These are phyloP conservation scores for Ambrosia artemisiifolia DNA, from an alignment of 129 eudicot genomes.

Conservation along the genomic window DNA sequence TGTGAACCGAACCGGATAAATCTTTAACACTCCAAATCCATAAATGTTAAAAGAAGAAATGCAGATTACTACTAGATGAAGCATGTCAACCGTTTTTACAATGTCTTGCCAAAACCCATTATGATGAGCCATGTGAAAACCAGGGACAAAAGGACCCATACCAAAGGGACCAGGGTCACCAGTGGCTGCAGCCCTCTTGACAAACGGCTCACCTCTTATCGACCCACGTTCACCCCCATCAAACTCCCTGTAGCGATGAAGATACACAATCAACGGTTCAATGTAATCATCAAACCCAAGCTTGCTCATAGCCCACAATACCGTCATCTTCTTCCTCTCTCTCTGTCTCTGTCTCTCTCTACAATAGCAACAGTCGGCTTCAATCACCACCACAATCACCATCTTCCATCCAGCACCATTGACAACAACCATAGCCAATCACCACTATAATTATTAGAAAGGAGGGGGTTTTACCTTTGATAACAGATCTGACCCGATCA, in stretches of 20 bases:
- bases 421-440: too few relatives aligned
- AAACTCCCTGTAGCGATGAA: constrained; percentile 71
- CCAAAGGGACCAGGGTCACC: constrained; percentile 37
- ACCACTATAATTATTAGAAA: too few relatives aligned
- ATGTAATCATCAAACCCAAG: constrained; percentile 94
- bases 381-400: too few relatives aligned
- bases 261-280: constrained; percentile 78
- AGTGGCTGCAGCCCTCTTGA: constrained; percentile 43
- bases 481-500: too few relatives aligned
- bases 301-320: constrained; percentile 95
- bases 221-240: constrained; percentile 79
- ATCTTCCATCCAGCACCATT: too few relatives aligned
- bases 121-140: constrained; percentile 36
- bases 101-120: constrained; percentile 26
- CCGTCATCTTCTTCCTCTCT: too few relatives aligned
- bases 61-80: constrained; percentile 2
- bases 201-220: constrained; percentile 54
- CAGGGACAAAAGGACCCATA: constrained; percentile 34
- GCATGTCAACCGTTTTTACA: constrained; percentile 25
- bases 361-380: too few relatives aligned
- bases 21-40: not conserved
- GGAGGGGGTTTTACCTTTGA: too few relatives aligned
- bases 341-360: too few relatives aligned
- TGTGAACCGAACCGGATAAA: not conserved
- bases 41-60: constrained; percentile 3